Evolutionary conservation across 805 yeast species (phyloP), one percentile per base, ranked within the genome.

Genomic region (Alloascoidea africana): DNA sequence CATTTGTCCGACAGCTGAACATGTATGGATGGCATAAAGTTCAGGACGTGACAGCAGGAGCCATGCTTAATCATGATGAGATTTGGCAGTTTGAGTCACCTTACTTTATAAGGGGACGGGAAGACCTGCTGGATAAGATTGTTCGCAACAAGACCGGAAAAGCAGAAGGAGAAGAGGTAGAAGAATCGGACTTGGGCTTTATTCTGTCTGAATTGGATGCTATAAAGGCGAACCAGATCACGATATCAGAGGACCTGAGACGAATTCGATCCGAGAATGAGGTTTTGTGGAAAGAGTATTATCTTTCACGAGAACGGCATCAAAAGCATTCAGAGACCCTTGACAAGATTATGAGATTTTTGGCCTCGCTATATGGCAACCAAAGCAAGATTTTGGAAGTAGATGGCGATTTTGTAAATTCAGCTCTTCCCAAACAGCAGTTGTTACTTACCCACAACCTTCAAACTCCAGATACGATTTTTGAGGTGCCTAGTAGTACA

Each of bases 1-100:
- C 91, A 19, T 91, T 91, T 66, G 97, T 91, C 13, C 73, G 98
- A 43, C 98, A 89, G 54, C 66, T 89, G 50, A 89, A 89, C 59
- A 89, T 91, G 98, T 91, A 91, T 54, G 98, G 98, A 6, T 91
- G 96, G 96, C 97, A 87, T 62, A 91, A 91, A 58, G 91, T 91
- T 3, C 98, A 91, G 58, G 97, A 91, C 57, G 74, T 87, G 16
- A 81, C 62, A 40, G 69, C 80, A 17, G 96, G 68, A 14, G 58
- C 65, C 8, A 58, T 63, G 63, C 60, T 57, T 32, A 65, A 61
- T 40, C 59, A 60, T 33, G 96, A 87, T 40, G 97, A 91, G 50
- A 69, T 75, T 39, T 79, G 87, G 82, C 93, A 86, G 56, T 91
- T 91, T 60, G 76, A 74, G 44, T 84, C 86, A 44, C 86, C 91